phyloP scores from a whole-genome alignment of 2,329 filamentous ascomycete species.

The Fusarium sp. region DNA sequence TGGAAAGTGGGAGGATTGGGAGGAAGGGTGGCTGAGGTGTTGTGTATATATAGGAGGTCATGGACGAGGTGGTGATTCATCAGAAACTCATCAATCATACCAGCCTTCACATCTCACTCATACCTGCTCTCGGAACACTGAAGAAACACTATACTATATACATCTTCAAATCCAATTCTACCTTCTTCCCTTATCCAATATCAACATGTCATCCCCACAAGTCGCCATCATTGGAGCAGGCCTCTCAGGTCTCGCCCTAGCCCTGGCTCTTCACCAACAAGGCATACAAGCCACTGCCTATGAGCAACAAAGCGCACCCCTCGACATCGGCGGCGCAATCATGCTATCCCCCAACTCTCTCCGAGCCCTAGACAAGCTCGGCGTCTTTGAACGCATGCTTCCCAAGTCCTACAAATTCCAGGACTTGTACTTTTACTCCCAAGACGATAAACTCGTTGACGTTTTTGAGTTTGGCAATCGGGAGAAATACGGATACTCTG shows the following conservation, averaged over 20 bases:
- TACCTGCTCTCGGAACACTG: accelerated
- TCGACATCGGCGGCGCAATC: slow-evolving; percentile 63
- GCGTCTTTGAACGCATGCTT: slow-evolving; percentile 58
- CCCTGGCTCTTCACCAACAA: slow-evolving; percentile 63
- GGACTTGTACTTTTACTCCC: slow-evolving; percentile 57
- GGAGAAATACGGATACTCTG: slow-evolving; percentile 62
- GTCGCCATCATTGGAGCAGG: slow-evolving; percentile 51
- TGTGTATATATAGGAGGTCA: slow-evolving; percentile 14
- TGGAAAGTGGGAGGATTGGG: accelerated
- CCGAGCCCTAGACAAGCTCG: slow-evolving; percentile 61
- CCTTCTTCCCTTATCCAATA: accelerated
- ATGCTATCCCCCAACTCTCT: slow-evolving; percentile 70
- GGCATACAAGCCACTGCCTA: slow-evolving; percentile 62
- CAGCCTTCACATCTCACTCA: accelerated
- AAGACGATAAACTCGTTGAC: slow-evolving; percentile 47
- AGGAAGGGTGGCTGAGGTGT: neutral
- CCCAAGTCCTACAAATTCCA: slow-evolving; percentile 62
- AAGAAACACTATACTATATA: too few relatives aligned
- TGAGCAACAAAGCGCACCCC: slow-evolving; percentile 57
- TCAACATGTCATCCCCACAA: slow-evolving; percentile 21
- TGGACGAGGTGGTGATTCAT: too few relatives aligned
- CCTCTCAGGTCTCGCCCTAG: slow-evolving; percentile 62
- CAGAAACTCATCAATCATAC: neutral
- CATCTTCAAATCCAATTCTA: accelerated
- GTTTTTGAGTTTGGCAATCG: slow-evolving; percentile 60